phyloP scores from a whole-genome alignment of 75 land plant genomes.

The Picea glauca region DNA sequence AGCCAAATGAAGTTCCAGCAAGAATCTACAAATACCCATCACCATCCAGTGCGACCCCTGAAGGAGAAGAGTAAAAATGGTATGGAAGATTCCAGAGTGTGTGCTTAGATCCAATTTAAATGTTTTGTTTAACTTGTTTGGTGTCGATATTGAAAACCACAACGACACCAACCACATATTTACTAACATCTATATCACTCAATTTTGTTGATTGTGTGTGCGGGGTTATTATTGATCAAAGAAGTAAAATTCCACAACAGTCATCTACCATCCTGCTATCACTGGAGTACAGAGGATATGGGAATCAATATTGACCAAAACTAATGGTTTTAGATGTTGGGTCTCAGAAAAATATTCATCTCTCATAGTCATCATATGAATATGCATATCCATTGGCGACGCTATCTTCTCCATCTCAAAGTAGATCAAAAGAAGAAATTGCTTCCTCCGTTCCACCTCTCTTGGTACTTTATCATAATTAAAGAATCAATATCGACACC shows the following conservation, averaged over 20 bases:
- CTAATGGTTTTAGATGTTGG: conserved; percentile 67
- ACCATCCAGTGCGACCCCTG: conserved; percentile 89
- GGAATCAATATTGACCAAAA: conserved; percentile 80
- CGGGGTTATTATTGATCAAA: conserved; percentile 91
- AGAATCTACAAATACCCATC: conserved; percentile 92
- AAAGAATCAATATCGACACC: too few relatives aligned
- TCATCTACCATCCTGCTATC: conserved; percentile 91
- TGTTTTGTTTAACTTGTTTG: conserved; percentile 90
- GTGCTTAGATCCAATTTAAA: conserved; percentile 75
- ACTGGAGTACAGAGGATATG: conserved; percentile 95
- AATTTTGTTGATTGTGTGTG: conserved; percentile 55
- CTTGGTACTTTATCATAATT: too few relatives aligned
- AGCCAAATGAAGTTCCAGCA: conserved; percentile 90
- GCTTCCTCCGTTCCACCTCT: too few relatives aligned
- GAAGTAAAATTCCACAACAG: conserved; percentile 94
- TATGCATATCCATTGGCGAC: too few relatives aligned
- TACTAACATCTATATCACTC: conserved; percentile 75
- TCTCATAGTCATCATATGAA: conserved; percentile 59
- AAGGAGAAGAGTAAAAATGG: conserved; percentile 93
- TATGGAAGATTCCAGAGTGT: conserved; percentile 75
- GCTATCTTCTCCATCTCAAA: too few relatives aligned
- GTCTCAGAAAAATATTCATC: conserved; percentile 84
- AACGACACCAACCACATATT: conserved; percentile 88
- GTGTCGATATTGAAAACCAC: conserved; percentile 94
- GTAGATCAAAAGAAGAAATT: too few relatives aligned